phyloP scores from a whole-genome alignment of 2,329 filamentous ascomycete genomes.

The Aspergillus vadensis region DNA sequence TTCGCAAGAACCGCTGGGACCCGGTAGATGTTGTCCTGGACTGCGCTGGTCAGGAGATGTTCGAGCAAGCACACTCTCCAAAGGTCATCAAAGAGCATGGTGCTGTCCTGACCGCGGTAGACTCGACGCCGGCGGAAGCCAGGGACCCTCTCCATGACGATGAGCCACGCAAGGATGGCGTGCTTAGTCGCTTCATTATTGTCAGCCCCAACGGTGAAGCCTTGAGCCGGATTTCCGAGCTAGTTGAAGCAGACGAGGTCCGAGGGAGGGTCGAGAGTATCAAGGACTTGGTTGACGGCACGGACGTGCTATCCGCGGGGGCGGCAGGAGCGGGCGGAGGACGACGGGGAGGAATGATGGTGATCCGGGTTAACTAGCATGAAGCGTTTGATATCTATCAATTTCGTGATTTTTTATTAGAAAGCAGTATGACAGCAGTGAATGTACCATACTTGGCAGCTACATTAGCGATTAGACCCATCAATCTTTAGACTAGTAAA shows the following conservation, averaged over 20 bases:
- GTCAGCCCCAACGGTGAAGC: slow-evolving; percentile 40
- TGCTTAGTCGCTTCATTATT: slow-evolving; percentile 39
- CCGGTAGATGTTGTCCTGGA: slow-evolving; percentile 47
- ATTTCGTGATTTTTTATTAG: background rate
- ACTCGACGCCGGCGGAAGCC: slow-evolving; percentile 28
- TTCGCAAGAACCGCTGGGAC: slow-evolving; percentile 33
- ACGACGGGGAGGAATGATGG: slow-evolving; percentile 34
- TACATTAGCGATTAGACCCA: background rate
- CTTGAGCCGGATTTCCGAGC: slow-evolving; percentile 35
- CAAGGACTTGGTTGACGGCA: slow-evolving; percentile 38
- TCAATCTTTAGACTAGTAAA: background rate
- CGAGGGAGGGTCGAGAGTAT: slow-evolving; percentile 37
- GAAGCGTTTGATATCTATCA: slow-evolving; percentile 1
- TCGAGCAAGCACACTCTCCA: slow-evolving; percentile 37
- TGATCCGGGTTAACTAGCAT: slow-evolving; percentile 34
- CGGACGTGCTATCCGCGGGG: slow-evolving; percentile 35
- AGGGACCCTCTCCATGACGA: slow-evolving; percentile 8
- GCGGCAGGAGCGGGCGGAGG: slow-evolving; percentile 32
- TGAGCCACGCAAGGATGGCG: slow-evolving; percentile 22
- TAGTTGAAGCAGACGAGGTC: slow-evolving; percentile 40
- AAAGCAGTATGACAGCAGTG: background rate
- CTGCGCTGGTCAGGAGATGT: slow-evolving; percentile 37
- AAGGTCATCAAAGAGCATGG: slow-evolving; percentile 38
- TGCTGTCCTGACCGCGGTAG: slow-evolving; percentile 38
- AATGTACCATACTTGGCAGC: background rate